phyloP scores from a whole-genome alignment of 2,329 filamentous ascomycete genomes.

The Metarhizium sp. region DNA sequence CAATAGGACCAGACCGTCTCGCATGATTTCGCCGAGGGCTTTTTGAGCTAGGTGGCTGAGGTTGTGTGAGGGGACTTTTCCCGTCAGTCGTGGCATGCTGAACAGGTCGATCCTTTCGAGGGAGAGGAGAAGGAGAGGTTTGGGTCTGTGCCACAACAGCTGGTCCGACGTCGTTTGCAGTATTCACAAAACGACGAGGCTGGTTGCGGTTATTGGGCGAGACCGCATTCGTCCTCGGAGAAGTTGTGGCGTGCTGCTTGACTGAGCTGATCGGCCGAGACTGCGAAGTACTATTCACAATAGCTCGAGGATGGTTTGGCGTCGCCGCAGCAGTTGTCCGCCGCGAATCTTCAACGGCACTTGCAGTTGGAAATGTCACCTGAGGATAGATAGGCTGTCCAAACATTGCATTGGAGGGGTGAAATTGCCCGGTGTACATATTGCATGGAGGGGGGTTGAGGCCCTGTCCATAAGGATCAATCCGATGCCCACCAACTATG shows the following conservation, averaged over 20 bases:
- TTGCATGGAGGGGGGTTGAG: conserved; percentile 6
- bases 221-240: neutral
- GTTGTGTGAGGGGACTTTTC: neutral
- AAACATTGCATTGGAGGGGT: conserved; percentile 12
- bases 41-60: neutral
- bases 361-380: neutral
- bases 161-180: conserved; percentile 2
- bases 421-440: conserved; percentile 15
- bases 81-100: neutral
- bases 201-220: neutral
- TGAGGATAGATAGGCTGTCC: neutral
- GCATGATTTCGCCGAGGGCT: neutral
- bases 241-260: neutral
- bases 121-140: conserved; percentile 4
- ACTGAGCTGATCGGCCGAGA: neutral
- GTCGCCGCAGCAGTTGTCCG: conserved; percentile 18
- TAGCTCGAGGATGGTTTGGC: conserved; percentile 2
- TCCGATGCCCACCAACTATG: conserved; percentile 9
- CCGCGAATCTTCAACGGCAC: conserved; percentile 14
- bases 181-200: neutral
- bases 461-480: too few relatives aligned
- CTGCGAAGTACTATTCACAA: conserved; percentile 12
- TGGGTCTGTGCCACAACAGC: neutral
- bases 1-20: neutral
- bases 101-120: neutral